Conservation (phyloP, 495 filamentous ascomycete genomes). For the Usnea hakonensis region DNA sequence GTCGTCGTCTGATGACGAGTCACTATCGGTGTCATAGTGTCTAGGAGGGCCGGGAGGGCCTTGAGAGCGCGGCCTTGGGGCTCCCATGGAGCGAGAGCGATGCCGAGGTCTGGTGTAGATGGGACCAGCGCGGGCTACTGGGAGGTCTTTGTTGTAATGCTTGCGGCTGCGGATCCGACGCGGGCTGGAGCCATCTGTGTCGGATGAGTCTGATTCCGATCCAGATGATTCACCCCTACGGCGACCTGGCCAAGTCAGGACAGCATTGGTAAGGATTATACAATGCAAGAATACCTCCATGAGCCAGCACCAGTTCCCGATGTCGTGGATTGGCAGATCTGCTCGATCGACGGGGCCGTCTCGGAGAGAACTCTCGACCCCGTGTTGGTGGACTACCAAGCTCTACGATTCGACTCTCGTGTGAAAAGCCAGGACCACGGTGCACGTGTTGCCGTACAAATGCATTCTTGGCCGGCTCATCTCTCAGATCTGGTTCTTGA, state of each 20-base stretch:
- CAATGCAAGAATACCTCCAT: not conserved
- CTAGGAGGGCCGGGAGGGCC: not conserved
- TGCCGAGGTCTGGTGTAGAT: not conserved
- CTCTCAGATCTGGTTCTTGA: too few relatives aligned
- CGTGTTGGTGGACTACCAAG: not conserved
- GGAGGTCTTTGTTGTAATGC: not conserved
- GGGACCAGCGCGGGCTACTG: not conserved
- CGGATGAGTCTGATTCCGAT: not conserved
- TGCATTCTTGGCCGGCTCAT: not conserved
- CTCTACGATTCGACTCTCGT: not conserved
- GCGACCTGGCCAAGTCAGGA: not conserved
- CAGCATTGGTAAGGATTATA: not conserved
- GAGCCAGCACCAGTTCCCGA: not conserved
- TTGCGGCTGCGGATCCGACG: not conserved
- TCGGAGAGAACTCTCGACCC: not conserved
- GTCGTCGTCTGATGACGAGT: not conserved
- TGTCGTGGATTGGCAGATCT: not conserved
- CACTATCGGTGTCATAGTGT: not conserved
- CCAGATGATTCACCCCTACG: not conserved
- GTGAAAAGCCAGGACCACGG: not conserved
- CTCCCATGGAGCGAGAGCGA: not conserved
- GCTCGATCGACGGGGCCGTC: not conserved
- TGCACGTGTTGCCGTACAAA: not conserved
- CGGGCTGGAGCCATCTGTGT: conserved; percentile 1
- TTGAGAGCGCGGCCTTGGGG: not conserved